Conservation (phyloP, 768 basidiomycete species). For the Strobilomyces echinocephalus region DNA sequence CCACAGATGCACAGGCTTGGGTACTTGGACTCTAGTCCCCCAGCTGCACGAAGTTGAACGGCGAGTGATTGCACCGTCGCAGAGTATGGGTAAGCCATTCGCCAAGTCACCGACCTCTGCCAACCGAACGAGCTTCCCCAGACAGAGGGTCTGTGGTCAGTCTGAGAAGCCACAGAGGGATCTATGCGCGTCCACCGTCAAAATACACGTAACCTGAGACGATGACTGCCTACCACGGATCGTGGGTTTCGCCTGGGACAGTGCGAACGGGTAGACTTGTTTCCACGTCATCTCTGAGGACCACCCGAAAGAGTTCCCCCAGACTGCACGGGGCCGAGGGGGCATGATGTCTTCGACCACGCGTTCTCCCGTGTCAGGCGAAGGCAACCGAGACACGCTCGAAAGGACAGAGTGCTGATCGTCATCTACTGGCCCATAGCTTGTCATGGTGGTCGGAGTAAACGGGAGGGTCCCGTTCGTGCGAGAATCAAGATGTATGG, state of each 20-base stretch:
- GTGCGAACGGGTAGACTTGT: slow-evolving; percentile 17
- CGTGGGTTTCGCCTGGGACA: neutral
- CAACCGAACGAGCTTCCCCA: slow-evolving; percentile 23
- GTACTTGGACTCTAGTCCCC: slow-evolving; percentile 9
- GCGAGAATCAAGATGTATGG: slow-evolving; percentile 52
- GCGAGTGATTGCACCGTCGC: neutral
- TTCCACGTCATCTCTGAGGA: slow-evolving; percentile 18
- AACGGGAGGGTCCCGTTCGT: slow-evolving; percentile 50
- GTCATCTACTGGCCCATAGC: slow-evolving; percentile 49
- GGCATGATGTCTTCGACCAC: slow-evolving; percentile 25
- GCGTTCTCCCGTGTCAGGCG: slow-evolving; percentile 57
- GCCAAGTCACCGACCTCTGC: slow-evolving; percentile 13
- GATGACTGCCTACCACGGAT: slow-evolving; percentile 18
- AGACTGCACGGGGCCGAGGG: slow-evolving; percentile 9
- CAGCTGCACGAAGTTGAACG: slow-evolving; percentile 6
- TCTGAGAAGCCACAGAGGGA: slow-evolving; percentile 31
- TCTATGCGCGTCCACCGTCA: slow-evolving; percentile 26
- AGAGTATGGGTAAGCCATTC: slow-evolving; percentile 16
- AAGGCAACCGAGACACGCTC: slow-evolving; percentile 38
- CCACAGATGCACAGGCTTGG: slow-evolving; percentile 19
- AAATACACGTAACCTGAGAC: neutral
- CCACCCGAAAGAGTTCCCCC: slow-evolving; percentile 26
- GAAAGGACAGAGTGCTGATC: slow-evolving; percentile 32
- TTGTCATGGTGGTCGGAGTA: slow-evolving; percentile 40
- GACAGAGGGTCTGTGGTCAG: slow-evolving; percentile 30